Percentiles rank a stretch among this genome's conserved stretches.
These are phyloP conservation scores for Pogostemon cablin DNA, from an alignment of 257 asterid genomes.

Conservation along the genomic window DNA sequence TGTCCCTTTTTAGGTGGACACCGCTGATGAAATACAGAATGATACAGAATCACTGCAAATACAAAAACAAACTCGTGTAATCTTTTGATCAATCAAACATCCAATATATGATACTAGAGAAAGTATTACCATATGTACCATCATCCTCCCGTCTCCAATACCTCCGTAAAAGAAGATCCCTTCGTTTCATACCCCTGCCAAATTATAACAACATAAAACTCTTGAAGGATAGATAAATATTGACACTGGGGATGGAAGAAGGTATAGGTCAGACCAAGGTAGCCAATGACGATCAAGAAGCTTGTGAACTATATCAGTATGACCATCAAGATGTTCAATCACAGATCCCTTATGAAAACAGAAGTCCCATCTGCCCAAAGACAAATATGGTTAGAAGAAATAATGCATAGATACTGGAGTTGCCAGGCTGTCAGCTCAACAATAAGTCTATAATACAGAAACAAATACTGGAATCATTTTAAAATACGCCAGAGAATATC, in stretches of 20 bases:
- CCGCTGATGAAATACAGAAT: constrained; percentile 86
- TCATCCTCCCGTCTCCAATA: constrained; percentile 99
- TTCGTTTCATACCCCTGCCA: constrained; percentile 87
- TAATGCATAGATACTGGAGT: constrained; percentile 9
- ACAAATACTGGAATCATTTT: constrained; percentile 24
- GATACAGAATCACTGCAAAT: constrained; percentile 82
- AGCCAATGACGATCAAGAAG: constrained; percentile 80
- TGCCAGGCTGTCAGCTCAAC: constrained; percentile 6
- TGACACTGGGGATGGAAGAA: constrained; percentile 28
- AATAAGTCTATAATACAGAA: constrained; percentile 14
- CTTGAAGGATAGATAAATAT: constrained; percentile 21
- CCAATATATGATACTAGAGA: constrained; percentile 25
- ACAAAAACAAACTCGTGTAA: constrained; percentile 28
- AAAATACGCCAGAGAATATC: constrained; percentile 18
- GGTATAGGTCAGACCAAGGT: constrained; percentile 71
- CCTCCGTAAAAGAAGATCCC: constrained; percentile 89
- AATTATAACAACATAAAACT: constrained; percentile 30
- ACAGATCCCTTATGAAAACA: constrained; percentile 84
- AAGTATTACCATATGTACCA: constrained; percentile 81
- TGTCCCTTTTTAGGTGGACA: constrained; percentile 81
- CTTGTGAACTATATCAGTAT: constrained; percentile 91
- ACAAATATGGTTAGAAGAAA: constrained; percentile 22
- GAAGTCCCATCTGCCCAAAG: constrained; percentile 90
- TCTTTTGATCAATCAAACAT: constrained; percentile 30
- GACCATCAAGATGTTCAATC: constrained; percentile 97